These are phyloP conservation scores for Boletus patriciae DNA, from an alignment of 768 basidiomycete species.

Conservation along the genomic window DNA sequence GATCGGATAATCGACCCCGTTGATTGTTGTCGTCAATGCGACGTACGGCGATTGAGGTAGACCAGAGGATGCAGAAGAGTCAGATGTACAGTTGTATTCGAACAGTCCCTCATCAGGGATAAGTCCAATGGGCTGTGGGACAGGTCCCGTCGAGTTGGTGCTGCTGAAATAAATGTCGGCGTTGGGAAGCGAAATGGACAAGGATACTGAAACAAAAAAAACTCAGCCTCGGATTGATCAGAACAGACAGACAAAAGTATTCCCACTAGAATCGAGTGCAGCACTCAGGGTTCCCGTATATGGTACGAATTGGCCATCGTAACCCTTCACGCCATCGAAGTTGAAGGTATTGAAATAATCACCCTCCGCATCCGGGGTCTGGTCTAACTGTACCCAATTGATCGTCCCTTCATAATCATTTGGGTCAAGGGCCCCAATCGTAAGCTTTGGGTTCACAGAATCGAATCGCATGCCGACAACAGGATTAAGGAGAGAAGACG, in stretches of 20 bases:
- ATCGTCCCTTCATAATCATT: slow-evolving; percentile 33
- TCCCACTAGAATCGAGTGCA: slow-evolving; percentile 28
- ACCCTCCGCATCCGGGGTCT: slow-evolving; percentile 15
- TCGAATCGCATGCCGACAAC: slow-evolving; percentile 33
- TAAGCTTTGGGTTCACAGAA: slow-evolving; percentile 29
- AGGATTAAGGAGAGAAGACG: slow-evolving; percentile 30
- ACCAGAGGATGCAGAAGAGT: background rate
- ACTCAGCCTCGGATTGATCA: background rate
- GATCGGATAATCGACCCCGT: slow-evolving; percentile 33
- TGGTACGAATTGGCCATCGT: slow-evolving; percentile 28
- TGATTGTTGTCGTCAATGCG: slow-evolving; percentile 30
- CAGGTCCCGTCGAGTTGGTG: slow-evolving; percentile 22
- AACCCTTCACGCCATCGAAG: slow-evolving; percentile 33
- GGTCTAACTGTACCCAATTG: slow-evolving; percentile 29
- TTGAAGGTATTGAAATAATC: slow-evolving; percentile 22
- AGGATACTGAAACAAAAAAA: slow-evolving; percentile 9
- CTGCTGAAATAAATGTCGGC: slow-evolving; percentile 18
- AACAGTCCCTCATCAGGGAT: background rate
- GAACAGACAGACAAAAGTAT: background rate
- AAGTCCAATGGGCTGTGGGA: slow-evolving; percentile 11
- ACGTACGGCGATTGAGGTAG: slow-evolving; percentile 21
- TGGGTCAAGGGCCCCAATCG: slow-evolving; percentile 34
- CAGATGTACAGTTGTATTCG: slow-evolving; percentile 19
- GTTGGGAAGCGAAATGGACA: slow-evolving; percentile 21
- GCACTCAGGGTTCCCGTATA: slow-evolving; percentile 14